Conservation (phyloP, 2,329 filamentous ascomycete species). For the Chaetomium olivaceum region DNA sequence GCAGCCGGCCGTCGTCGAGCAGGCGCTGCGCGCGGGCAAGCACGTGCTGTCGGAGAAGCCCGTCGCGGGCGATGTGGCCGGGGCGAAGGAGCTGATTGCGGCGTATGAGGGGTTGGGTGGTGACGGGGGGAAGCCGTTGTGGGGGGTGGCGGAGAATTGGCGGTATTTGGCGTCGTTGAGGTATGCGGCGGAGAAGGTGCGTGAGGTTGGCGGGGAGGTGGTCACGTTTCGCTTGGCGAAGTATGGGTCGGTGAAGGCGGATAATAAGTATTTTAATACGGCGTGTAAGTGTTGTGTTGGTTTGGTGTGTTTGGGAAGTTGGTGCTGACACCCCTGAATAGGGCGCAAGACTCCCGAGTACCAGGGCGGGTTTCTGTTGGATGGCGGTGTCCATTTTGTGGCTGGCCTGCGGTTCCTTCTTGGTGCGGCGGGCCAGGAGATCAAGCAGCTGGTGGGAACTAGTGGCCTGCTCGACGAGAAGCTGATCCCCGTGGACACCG, state of each 20-base stretch:
- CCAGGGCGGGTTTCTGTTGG: conserved; percentile 75
- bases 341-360: conserved; percentile 69
- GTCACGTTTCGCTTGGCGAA: conserved; percentile 45
- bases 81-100: conserved; percentile 32
- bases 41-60: conserved; percentile 72
- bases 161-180: conserved; percentile 52
- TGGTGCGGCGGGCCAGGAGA: conserved; percentile 45
- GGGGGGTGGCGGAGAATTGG: conserved; percentile 72
- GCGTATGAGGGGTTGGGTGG: conserved; percentile 34
- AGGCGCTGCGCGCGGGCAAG: conserved; percentile 64
- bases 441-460: conserved; percentile 54
- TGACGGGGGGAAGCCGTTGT: conserved; percentile 44
- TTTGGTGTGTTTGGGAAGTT: neutral
- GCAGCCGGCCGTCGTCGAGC: conserved; percentile 60
- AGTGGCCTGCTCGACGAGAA: conserved; percentile 56
- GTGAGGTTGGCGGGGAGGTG: conserved; percentile 35
- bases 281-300: conserved; percentile 38
- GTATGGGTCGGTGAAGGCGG: conserved; percentile 45
- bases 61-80: conserved; percentile 55
- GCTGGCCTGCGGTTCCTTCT: conserved; percentile 64
- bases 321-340: conserved; percentile 12
- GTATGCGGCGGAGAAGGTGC: conserved; percentile 31
- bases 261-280: conserved; percentile 53
- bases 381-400: conserved; percentile 72
- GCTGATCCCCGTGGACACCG: conserved; percentile 66